Evolutionary conservation across 2,329 filamentous ascomycete species (phyloP).

Genomic region (Talaromyces amestolkiae): DNA sequence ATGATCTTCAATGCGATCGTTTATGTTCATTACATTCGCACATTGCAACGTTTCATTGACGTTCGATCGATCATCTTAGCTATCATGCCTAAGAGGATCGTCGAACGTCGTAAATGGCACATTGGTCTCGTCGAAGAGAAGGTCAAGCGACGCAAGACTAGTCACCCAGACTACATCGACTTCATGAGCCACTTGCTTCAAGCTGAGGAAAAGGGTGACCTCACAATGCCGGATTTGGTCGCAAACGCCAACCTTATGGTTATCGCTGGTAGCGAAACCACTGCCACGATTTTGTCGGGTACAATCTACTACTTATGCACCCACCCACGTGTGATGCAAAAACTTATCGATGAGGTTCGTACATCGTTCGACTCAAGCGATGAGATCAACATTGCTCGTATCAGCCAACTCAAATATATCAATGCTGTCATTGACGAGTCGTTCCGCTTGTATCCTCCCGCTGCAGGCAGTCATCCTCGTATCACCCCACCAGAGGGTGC

Average conservation of each 20-base stretch:
- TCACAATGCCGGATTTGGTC: constrained; percentile 7
- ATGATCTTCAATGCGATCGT: constrained; percentile 28
- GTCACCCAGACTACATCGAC: constrained; percentile 11
- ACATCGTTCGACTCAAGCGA: constrained; percentile 34
- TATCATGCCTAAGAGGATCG: constrained; percentile 14
- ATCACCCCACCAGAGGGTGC: constrained; percentile 23
- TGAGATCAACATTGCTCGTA: constrained; percentile 40
- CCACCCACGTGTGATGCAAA: constrained; percentile 33
- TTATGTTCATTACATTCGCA: constrained; percentile 16
- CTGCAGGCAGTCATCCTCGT: constrained; percentile 27
- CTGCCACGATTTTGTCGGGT: constrained; percentile 45
- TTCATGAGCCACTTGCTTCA: constrained; percentile 16
- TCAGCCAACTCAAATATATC: constrained; percentile 39
- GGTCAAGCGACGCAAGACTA: constrained; percentile 14
- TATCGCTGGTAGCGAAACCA: constrained; percentile 48
- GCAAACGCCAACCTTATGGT: constrained; percentile 24
- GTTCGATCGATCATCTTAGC: constrained; percentile 11
- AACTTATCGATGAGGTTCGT: constrained; percentile 42
- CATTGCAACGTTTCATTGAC: constrained; percentile 12
- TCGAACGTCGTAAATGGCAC: constrained; percentile 16
- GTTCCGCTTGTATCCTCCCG: constrained; percentile 43
- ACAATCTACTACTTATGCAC: constrained; percentile 42
- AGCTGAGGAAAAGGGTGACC: constrained; percentile 11
- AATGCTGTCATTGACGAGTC: constrained; percentile 45
- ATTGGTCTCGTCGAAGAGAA: constrained; percentile 16